Conservation (phyloP, 1,139 yeast species). For the Yamadazyma taylorii region DNA sequence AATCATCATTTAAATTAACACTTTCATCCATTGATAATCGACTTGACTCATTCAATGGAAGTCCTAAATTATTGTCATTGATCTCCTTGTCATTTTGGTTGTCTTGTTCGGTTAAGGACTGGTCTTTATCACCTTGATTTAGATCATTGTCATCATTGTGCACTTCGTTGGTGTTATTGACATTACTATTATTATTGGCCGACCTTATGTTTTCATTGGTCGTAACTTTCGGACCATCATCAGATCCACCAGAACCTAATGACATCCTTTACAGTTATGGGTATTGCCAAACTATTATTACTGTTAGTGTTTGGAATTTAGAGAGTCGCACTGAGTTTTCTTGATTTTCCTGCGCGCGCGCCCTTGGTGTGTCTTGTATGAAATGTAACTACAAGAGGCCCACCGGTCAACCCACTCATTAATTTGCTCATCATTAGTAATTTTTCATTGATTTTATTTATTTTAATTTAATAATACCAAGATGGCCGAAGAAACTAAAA, state of each 20-base stretch:
- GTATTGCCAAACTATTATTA: constrained; percentile 9
- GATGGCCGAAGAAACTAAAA: constrained; percentile 13
- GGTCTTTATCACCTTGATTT: neutral
- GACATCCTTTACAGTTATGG: no score
- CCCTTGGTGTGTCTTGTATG: no score
- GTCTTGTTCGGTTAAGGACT: neutral
- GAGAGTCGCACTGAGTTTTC: neutral
- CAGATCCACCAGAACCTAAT: no score
- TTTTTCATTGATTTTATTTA: no score
- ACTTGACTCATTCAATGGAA: constrained; percentile 15
- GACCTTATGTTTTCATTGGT: neutral
- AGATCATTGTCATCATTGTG: no score
- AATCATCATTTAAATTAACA: constrained; percentile 40
- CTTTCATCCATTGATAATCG: constrained; percentile 33
- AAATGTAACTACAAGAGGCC: no score
- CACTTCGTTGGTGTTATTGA: no score
- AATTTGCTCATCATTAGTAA: no score
- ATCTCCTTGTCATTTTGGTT: neutral
- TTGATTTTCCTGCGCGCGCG: neutral
- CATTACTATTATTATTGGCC: neutral
- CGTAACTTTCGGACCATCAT: constrained; percentile 4
- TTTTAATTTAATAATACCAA: no score
- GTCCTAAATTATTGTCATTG: constrained; percentile 2
- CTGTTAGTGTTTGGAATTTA: neutral
- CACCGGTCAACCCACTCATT: no score